Evolutionary conservation across 2,329 filamentous ascomycete genomes (phyloP).

Genomic region (Nannizzia gypsea): DNA sequence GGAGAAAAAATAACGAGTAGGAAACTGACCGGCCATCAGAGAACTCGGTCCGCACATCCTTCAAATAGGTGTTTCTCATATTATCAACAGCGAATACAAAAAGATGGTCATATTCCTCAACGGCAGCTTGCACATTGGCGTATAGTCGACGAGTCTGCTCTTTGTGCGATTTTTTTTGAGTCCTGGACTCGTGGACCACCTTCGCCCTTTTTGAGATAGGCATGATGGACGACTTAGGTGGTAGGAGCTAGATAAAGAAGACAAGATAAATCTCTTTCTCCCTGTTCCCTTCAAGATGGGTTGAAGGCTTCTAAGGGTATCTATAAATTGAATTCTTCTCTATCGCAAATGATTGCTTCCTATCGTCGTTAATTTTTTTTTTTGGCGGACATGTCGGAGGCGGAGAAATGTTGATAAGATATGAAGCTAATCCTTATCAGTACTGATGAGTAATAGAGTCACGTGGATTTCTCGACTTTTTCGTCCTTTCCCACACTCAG

Average conservation of each 20-base stretch:
- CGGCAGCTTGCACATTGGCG: conserved; percentile 71
- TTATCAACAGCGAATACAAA: conserved; percentile 92
- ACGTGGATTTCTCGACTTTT: background rate
- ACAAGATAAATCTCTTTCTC: background rate
- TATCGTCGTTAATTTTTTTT: conserved; percentile 14
- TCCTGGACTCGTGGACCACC: conserved; percentile 80
- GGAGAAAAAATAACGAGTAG: conserved; percentile 7
- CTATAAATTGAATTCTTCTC: background rate
- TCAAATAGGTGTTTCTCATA: conserved; percentile 95
- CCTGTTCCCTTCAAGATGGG: background rate
- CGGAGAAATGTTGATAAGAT: background rate
- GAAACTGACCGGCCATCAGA: conserved; percentile 62
- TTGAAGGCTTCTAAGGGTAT: background rate
- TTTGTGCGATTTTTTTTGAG: conserved; percentile 84
- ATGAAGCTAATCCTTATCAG: background rate
- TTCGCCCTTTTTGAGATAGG: conserved; percentile 91
- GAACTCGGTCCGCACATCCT: conserved; percentile 76
- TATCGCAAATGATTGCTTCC: conserved; percentile 11
- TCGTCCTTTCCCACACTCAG: no score
- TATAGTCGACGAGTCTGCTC: conserved; percentile 78
- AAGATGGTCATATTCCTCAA: conserved; percentile 77
- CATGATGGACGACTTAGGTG: conserved; percentile 46
- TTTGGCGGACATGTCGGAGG: background rate
- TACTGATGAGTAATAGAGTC: background rate
- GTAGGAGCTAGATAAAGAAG: background rate